These are phyloP conservation scores for Alternaria triticimaculans DNA, from an alignment of 2,329 filamentous ascomycete genomes.

Conservation along the genomic window DNA sequence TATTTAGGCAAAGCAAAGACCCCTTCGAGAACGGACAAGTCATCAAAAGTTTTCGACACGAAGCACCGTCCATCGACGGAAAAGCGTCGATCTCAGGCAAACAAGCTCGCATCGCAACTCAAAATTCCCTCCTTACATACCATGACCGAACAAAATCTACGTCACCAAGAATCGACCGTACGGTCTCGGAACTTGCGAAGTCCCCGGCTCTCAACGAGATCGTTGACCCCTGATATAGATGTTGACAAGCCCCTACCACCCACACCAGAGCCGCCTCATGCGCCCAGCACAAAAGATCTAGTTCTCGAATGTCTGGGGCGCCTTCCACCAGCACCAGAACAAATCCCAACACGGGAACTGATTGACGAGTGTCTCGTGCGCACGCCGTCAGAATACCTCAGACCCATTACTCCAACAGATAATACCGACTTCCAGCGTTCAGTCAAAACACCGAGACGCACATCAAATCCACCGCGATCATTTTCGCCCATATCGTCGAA, in stretches of 20 bases:
- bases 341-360: background rate
- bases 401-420: background rate
- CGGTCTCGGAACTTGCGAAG: background rate
- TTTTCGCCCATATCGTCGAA: background rate
- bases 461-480: background rate
- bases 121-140: fast-evolving
- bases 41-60: background rate
- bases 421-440: fast-evolving
- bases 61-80: background rate
- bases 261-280: fast-evolving
- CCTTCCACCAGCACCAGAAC: background rate
- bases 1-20: background rate
- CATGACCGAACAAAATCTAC: fast-evolving
- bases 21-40: background rate
- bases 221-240: background rate
- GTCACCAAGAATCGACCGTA: background rate
- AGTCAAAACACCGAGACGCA: background rate
- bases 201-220: background rate
- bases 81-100: background rate
- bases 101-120: background rate
- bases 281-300: background rate
- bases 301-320: background rate
- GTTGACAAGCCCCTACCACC: background rate
- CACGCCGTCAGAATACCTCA: background rate
- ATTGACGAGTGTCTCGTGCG: background rate